Percentiles rank a stretch among this genome's conserved stretches.
Conservation (phyloP, 805 yeast genomes). For the Komagataella phaffii region DNA sequence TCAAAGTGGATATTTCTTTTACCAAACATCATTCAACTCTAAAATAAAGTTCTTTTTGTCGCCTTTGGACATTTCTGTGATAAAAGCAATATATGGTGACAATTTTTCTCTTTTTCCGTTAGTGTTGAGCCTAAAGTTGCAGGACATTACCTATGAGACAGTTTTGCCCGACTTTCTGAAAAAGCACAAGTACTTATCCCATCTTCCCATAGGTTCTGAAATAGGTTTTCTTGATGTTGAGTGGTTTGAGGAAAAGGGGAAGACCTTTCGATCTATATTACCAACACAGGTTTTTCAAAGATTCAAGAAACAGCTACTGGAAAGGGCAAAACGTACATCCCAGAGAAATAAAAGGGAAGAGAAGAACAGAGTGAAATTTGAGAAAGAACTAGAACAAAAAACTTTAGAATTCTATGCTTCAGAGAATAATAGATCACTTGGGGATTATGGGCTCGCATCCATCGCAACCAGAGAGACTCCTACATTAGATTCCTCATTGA, state of each 20-base stretch:
- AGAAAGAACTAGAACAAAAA: slow-evolving; percentile 42
- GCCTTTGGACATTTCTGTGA: slow-evolving; percentile 65
- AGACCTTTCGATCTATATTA: slow-evolving; percentile 8
- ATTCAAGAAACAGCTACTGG: slow-evolving; percentile 42
- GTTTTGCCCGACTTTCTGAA: slow-evolving; percentile 44
- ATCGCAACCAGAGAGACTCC: slow-evolving; percentile 4
- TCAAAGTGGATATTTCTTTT: slow-evolving; percentile 51
- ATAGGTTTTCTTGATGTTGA: slow-evolving; percentile 76
- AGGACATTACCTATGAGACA: slow-evolving; percentile 55
- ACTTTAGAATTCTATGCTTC: slow-evolving; percentile 44
- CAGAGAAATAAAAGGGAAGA: slow-evolving; percentile 48
- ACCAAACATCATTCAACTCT: slow-evolving; percentile 65
- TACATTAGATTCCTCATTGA: slow-evolving; percentile 20
- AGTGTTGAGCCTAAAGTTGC: slow-evolving; percentile 45
- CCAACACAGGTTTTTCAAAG: slow-evolving; percentile 28
- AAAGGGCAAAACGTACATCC: slow-evolving; percentile 37
- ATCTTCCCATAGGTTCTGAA: slow-evolving; percentile 77
- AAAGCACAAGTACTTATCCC: slow-evolving; percentile 62
- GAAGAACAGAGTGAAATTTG: slow-evolving; percentile 38
- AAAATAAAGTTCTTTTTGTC: slow-evolving; percentile 57
- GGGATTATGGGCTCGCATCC: slow-evolving; percentile 18
- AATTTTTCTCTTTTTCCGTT: slow-evolving; percentile 59
- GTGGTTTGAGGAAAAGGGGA: slow-evolving; percentile 33
- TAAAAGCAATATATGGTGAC: slow-evolving; percentile 43
- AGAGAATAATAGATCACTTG: slow-evolving; percentile 32